Evolutionary conservation across 805 yeast genomes (phyloP), one percentile per base, ranked within the genome.

Genomic region (Wickerhamomyces ciferrii): DNA sequence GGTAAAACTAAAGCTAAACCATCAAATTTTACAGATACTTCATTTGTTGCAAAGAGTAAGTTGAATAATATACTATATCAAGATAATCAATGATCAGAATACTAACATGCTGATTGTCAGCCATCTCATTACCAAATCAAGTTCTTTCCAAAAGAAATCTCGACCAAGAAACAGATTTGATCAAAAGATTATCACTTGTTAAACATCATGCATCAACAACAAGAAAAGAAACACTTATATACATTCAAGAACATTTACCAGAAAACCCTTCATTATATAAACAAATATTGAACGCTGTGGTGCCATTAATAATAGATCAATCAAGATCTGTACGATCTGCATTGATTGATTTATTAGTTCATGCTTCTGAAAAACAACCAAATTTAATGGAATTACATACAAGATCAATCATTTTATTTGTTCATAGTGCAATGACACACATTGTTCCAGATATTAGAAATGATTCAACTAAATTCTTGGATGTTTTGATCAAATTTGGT

Each of bases 361-460:
- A 72, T 8, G 69, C 81, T 31, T 77, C 80, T 2, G 57, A 62
- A 14, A 64, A 65, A 23, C 83, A 80, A 53, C 73, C 77, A 0
- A 78, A 79, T 4, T 68, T 85, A 24, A 65, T 85, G 49, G 78
- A 76, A 46, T 62, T 85, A 23, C 88, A 85, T 68, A 69, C 81
- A 57, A 67, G 80, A 50, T 66, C 75, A 19, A 59, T 85, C 45
- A 74, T 86, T n/a, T 71, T 92, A 27, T 91, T 85, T 61, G 72
- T 92, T 17, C 86, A 85, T 54, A 84, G 92, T 44, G 95, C 96
- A 3, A 92, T 94, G 97, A 86, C 97, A 17, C 97, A 94, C 62
- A 85, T 94, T 37, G 76, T 76, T 27, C 82, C 89, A 1, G 81
- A 79, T 4, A 81, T 94, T 24, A 76, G 96, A 46, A 77, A 79